phyloP scores from a whole-genome alignment of 176 grass and related monocot species.

The Zoysia japonica region DNA sequence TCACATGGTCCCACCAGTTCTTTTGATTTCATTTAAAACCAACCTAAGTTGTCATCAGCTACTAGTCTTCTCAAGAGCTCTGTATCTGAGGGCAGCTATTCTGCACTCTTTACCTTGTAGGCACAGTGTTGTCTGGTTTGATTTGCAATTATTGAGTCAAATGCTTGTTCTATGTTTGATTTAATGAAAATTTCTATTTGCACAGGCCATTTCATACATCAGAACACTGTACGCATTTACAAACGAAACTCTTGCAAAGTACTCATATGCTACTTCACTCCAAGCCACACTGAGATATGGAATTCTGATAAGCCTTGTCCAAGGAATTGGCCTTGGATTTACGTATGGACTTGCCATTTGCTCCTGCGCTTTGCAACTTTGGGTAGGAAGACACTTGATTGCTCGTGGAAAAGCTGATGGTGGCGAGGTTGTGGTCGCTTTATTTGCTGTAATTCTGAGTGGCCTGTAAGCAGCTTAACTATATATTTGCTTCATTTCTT shows the following conservation, averaged over 20 bases:
- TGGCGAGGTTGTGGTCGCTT: constrained; percentile 89
- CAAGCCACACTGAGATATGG: constrained; percentile 96
- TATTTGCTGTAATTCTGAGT: constrained; percentile 95
- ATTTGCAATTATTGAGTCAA: constrained; percentile 21
- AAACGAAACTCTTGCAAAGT: constrained; percentile 98
- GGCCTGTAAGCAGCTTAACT: constrained; percentile 76
- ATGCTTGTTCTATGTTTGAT: constrained; percentile 24
- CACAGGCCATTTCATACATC: constrained; percentile 87
- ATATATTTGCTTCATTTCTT: background rate
- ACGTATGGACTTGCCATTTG: constrained; percentile 98
- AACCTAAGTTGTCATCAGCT: constrained; percentile 12
- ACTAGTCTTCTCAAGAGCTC: background rate
- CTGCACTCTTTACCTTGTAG: background rate
- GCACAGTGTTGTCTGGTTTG: constrained; percentile 3
- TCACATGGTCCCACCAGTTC: background rate
- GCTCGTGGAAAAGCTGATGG: constrained; percentile 78
- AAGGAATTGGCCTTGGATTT: constrained; percentile 98
- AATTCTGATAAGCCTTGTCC: constrained; percentile 98
- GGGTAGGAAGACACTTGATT: constrained; percentile 88
- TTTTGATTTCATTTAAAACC: background rate
- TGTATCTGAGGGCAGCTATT: constrained; percentile 29
- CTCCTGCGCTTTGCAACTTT: constrained; percentile 97
- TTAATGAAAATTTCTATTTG: constrained; percentile 20
- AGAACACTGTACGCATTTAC: constrained; percentile 92
- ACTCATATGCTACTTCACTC: constrained; percentile 98